Base-by-base conservation (phyloP, 495 filamentous ascomycete genomes). In the Thermothielavioides terrestris region DNA sequence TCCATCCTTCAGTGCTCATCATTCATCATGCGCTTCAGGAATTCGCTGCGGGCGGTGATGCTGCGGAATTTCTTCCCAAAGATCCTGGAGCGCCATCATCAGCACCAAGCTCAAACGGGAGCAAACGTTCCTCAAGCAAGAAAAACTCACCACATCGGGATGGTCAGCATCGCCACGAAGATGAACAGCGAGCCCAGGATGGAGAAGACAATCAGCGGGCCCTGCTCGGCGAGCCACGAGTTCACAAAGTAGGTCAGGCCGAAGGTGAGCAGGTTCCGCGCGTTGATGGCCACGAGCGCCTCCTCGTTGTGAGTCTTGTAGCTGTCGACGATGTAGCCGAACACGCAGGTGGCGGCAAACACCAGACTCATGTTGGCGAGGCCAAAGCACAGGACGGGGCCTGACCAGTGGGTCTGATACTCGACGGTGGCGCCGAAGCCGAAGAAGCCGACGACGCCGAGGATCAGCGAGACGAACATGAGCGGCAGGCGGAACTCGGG, bases 341-440 rank as follows among this genome's bases (percentile, higher is more conserved):
- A 78, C 4, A 78, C 72, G 52, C 70, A 72, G 1, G 72, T 69
- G 17, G 68, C 69, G 7, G 73, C 70, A 50, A 80, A 75, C 2
- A 73, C 72, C 49, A 77, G 55, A 15, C 70, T 66, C 69, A 79
- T 72, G 50, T 77, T 76, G 11, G 75, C 72, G 11, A 80, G 49
- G 0, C 76, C 76, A 56, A 73, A 77, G 34, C 69, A 73, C 15
- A 78, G 50, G 1, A 79, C 75, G 0, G 75, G 75, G 2, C 72
- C 77, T 9, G 61, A 53, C 76, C 76, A 78, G 56, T 77, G 74
- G 15, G 76, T 79, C 50, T 76, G 57, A 36, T 62, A 71, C 38
- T 79, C 70, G 31, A 80, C 68, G n/a, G 80, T 70, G 38, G 73
- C 76, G 20, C 81, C 80, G n/a, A 76, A 78, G 52, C 79, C 77